Percentiles rank a stretch among this genome's conserved stretches.
These are phyloP conservation scores for Cicer arietinum DNA, from an alignment of 306 rosid species.

Conservation along the genomic window DNA sequence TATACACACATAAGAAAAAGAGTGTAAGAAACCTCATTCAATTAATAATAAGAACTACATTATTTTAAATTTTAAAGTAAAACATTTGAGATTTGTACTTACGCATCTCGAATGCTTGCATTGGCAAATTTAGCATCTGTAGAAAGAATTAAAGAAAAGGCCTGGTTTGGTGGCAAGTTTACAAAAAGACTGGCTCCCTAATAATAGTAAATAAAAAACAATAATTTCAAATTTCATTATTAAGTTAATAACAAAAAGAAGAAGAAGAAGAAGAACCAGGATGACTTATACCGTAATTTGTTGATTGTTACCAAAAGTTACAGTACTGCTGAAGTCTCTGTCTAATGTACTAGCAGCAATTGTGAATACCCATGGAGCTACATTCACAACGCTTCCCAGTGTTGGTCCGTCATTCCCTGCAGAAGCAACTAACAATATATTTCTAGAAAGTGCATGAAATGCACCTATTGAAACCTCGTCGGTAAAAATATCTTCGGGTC, in stretches of 20 bases:
- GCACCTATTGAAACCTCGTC: slow-evolving; percentile 58
- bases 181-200: slow-evolving; percentile 64
- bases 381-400: slow-evolving; percentile 46
- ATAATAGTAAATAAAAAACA: neutral
- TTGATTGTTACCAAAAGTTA: slow-evolving; percentile 49
- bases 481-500: slow-evolving; percentile 6
- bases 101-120: slow-evolving; percentile 42
- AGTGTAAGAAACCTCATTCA: neutral
- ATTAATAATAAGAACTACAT: neutral
- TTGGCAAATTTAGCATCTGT: slow-evolving; percentile 49
- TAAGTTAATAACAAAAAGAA: neutral
- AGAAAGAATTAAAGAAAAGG: slow-evolving; percentile 49
- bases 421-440: slow-evolving; percentile 55
- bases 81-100: slow-evolving; percentile 34
- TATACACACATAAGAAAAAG: neutral
- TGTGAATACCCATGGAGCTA: slow-evolving; percentile 70
- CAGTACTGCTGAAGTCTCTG: slow-evolving; percentile 54
- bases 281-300: slow-evolving; percentile 20
- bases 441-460: slow-evolving; percentile 61
- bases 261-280: neutral
- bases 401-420: slow-evolving; percentile 73
- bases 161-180: slow-evolving; percentile 42
- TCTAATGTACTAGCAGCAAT: slow-evolving; percentile 78
- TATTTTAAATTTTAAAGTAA: neutral
- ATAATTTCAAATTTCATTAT: neutral